These are phyloP conservation scores for Brassica carinata DNA, from an alignment of 345 rosid genomes.

Conservation along the genomic window DNA sequence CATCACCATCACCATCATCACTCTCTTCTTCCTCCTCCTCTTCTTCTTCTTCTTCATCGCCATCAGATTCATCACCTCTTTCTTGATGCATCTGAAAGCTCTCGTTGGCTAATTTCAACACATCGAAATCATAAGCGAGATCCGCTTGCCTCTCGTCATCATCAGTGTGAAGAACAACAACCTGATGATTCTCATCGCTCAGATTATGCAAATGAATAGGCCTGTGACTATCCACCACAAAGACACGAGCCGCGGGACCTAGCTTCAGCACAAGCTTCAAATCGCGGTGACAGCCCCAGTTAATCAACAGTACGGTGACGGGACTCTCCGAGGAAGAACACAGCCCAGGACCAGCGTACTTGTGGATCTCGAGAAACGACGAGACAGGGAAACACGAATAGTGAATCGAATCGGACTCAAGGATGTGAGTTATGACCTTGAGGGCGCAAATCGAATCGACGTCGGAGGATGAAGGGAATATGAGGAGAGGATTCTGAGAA, in stretches of 20 bases:
- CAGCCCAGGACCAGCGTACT: slow-evolving; percentile 63
- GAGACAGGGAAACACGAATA: slow-evolving; percentile 96
- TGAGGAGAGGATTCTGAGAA: slow-evolving; percentile 63
- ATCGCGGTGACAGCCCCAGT: slow-evolving; percentile 97
- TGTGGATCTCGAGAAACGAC: slow-evolving; percentile 74
- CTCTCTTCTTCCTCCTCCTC: slow-evolving; percentile 17
- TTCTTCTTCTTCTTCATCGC: slow-evolving; percentile 20
- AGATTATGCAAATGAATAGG: slow-evolving; percentile 93
- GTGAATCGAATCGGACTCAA: slow-evolving; percentile 87
- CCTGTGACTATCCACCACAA: slow-evolving; percentile 90
- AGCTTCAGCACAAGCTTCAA: slow-evolving; percentile 56
- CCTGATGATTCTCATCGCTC: slow-evolving; percentile 69
- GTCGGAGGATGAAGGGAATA: slow-evolving; percentile 92
- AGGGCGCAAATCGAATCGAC: slow-evolving; percentile 93
- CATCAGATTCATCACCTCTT: slow-evolving; percentile 8
- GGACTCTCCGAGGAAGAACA: slow-evolving; percentile 49
- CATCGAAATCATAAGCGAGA: slow-evolving; percentile 80
- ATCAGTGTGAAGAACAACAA: slow-evolving; percentile 74
- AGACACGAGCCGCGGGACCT: slow-evolving; percentile 64
- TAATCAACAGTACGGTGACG: slow-evolving; percentile 64
- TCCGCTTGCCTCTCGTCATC: slow-evolving; percentile 89
- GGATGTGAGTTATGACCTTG: slow-evolving; percentile 75
- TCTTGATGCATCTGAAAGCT: slow-evolving; percentile 47
- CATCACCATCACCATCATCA: neutral
- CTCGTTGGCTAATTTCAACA: slow-evolving; percentile 73